These are phyloP conservation scores for Forsythia viridissima DNA, from an alignment of 257 asterid genomes.

Conservation along the genomic window DNA sequence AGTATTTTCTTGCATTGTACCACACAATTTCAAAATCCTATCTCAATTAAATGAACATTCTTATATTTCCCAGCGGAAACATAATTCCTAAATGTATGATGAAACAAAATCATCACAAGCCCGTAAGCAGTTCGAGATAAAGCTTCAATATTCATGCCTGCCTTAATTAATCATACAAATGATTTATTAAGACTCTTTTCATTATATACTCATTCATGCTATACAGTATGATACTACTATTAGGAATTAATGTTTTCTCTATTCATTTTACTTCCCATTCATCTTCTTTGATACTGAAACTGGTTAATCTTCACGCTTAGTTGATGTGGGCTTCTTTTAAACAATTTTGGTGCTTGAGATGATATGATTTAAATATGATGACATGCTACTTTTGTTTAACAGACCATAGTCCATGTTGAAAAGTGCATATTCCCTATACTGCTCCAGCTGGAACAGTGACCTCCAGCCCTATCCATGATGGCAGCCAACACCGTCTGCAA, in stretches of 20 bases:
- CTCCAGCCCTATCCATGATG: not conserved
- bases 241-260: not conserved
- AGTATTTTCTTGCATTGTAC: not conserved
- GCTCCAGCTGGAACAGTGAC: not conserved
- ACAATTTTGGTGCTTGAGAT: not conserved
- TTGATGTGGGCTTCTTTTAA: not conserved
- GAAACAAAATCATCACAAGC: slow-evolving; percentile 11
- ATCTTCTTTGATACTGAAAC: not conserved
- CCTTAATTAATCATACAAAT: not conserved
- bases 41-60: not conserved
- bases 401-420: not conserved
- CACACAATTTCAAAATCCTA: not conserved
- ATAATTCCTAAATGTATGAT: slow-evolving; percentile 4
- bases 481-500: not conserved
- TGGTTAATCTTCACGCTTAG: not conserved
- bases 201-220: not conserved
- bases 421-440: not conserved
- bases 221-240: not conserved
- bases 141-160: not conserved
- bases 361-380: not conserved
- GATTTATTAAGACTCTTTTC: not conserved
- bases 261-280: not conserved
- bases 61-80: not conserved
- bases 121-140: not conserved
- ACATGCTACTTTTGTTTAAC: not conserved